Conservation (phyloP, 805 yeast genomes). For the Kuraishia piskuri region DNA sequence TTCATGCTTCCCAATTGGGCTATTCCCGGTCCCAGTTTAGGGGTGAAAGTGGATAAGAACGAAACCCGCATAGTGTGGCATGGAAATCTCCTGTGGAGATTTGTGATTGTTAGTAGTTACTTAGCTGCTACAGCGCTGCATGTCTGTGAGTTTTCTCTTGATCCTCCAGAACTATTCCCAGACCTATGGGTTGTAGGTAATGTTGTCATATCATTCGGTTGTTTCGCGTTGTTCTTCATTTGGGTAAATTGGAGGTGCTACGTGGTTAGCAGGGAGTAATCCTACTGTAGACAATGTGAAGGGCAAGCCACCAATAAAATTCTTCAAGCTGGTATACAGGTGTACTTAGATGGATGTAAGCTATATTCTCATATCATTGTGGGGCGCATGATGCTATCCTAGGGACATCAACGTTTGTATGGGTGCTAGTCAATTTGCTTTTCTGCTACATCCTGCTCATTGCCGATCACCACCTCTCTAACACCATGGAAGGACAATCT, state of each 20-base stretch:
- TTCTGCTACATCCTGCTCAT: background rate
- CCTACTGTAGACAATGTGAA: background rate
- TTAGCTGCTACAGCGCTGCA: constrained; percentile 43
- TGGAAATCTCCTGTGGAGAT: constrained; percentile 32
- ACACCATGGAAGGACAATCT: constrained; percentile 3
- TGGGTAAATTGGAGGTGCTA: constrained; percentile 63
- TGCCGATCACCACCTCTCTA: background rate
- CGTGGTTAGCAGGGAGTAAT: background rate
- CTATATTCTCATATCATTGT: too few relatives aligned
- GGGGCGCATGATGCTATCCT: too few relatives aligned
- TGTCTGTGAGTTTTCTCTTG: constrained; percentile 36
- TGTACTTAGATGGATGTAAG: background rate
- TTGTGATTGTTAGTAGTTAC: constrained; percentile 44
- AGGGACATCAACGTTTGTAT: too few relatives aligned
- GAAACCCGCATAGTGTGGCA: constrained; percentile 4
- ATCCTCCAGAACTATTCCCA: constrained; percentile 59
- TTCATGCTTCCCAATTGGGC: constrained; percentile 27
- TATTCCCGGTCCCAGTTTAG: constrained; percentile 31
- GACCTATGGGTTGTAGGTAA: constrained; percentile 83
- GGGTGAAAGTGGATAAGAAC: constrained; percentile 4
- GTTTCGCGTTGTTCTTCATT: constrained; percentile 70
- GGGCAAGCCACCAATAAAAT: background rate
- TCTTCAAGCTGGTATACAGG: background rate
- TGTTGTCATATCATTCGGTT: constrained; percentile 62
- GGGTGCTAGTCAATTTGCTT: background rate